These are phyloP conservation scores for Blyttiomyces sp. DNA, from an alignment of 371 early-diverging fungal species.

Conservation along the genomic window DNA sequence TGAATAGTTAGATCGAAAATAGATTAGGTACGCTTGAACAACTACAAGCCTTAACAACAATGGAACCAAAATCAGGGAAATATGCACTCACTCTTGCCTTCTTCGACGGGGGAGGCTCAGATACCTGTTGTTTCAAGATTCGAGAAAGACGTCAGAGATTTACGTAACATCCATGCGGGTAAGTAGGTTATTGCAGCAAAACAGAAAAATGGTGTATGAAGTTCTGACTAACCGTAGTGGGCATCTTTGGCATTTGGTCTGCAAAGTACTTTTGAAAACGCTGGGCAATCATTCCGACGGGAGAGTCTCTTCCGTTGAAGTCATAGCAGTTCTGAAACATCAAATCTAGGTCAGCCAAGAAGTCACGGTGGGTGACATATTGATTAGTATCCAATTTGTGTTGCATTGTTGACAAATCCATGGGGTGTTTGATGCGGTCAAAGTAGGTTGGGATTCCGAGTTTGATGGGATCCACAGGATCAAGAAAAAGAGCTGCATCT, in stretches of 20 bases:
- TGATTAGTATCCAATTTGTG: constrained; percentile 59
- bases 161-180: no score
- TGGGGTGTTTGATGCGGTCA: constrained; percentile 88
- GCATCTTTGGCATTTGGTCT: constrained; percentile 67
- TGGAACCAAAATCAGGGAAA: no score
- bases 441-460: constrained; percentile 94
- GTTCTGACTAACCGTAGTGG: constrained; percentile 38
- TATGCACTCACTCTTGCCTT: no score
- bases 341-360: constrained; percentile 72
- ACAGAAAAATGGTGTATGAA: constrained; percentile 22
- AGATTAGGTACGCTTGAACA: no score
- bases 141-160: no score
- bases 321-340: constrained; percentile 85
- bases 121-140: no score
- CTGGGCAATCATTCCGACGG: constrained; percentile 70
- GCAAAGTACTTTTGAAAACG: constrained; percentile 73
- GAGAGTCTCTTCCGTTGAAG: constrained; percentile 84
- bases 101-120: no score
- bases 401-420: constrained; percentile 96
- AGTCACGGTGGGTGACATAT: constrained; percentile 64
- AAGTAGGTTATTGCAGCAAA: not conserved
- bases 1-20: no score
- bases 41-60: no score
- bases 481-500: constrained; percentile 75
- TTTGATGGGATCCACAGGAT: constrained; percentile 92